These are phyloP conservation scores for Cystoderma amianthinum DNA, from an alignment of 768 basidiomycete genomes.

Conservation along the genomic window DNA sequence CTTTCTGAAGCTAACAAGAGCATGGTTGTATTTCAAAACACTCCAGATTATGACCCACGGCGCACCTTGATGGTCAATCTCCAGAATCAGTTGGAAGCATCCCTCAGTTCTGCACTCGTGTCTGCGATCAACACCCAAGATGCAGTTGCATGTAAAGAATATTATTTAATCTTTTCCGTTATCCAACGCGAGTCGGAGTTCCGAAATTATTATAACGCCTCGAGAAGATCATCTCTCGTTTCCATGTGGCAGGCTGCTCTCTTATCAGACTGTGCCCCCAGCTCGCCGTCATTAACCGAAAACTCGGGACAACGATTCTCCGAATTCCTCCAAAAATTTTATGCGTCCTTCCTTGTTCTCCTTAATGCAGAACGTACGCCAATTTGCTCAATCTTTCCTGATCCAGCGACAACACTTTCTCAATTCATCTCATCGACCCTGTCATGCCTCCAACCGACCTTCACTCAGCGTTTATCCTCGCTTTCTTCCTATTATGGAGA, in stretches of 20 bases:
- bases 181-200: conserved; percentile 94
- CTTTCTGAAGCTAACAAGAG: conserved; percentile 84
- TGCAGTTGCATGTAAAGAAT: conserved; percentile 63
- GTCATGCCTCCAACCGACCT: conserved; percentile 73
- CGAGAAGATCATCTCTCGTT: conserved; percentile 59
- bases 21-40: conserved; percentile 91
- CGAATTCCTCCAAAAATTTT: conserved; percentile 72
- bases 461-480: conserved; percentile 70
- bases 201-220: conserved; percentile 89
- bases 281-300: conserved; percentile 8
- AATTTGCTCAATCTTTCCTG: conserved; percentile 83
- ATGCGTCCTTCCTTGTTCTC: conserved; percentile 54
- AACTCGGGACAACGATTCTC: conserved; percentile 35
- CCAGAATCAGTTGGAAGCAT: conserved; percentile 93
- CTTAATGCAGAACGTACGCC: conserved; percentile 66
- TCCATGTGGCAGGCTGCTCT: conserved; percentile 60
- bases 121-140: conserved; percentile 81
- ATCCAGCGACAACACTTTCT: conserved; percentile 71
- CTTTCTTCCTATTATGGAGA: conserved; percentile 63
- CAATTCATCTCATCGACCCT: conserved; percentile 79
- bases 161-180: conserved; percentile 81
- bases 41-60: conserved; percentile 83
- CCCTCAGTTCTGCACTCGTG: conserved; percentile 84
- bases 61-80: conserved; percentile 83
- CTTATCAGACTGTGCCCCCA: conserved; percentile 43